Conservation (phyloP, 768 basidiomycete genomes). For the Phylloporus sp. region DNA sequence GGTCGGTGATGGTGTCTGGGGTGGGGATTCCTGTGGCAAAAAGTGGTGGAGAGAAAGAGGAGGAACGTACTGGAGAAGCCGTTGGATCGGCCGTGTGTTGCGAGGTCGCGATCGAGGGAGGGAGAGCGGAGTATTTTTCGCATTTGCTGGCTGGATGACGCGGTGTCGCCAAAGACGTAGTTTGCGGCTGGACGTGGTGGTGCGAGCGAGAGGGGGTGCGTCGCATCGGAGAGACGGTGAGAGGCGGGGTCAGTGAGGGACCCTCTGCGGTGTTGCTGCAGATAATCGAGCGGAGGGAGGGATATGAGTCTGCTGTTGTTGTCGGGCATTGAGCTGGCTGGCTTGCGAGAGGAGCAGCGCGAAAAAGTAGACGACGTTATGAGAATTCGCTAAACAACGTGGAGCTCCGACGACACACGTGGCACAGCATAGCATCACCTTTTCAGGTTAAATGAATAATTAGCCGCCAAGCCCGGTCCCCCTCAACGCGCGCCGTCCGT, state of each 20-base stretch:
- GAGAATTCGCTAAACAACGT: constrained; percentile 26
- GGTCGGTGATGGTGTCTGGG: constrained; percentile 15
- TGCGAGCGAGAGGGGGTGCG: constrained; percentile 18
- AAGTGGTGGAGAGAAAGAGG: constrained; percentile 10
- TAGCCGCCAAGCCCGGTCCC: constrained; percentile 18
- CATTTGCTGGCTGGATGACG: constrained; percentile 32
- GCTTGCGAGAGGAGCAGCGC: not conserved
- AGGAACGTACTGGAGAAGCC: constrained; percentile 21
- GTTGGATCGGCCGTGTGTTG: constrained; percentile 19
- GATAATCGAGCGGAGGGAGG: constrained; percentile 70
- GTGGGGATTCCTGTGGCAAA: constrained; percentile 27
- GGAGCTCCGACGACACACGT: constrained; percentile 29
- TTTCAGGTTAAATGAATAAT: constrained; percentile 19
- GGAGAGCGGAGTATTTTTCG: constrained; percentile 60
- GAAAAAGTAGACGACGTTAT: constrained; percentile 29
- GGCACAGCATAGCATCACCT: constrained; percentile 8
- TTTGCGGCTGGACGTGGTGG: constrained; percentile 60
- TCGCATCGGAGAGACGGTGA: constrained; percentile 20
- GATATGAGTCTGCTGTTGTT: constrained; percentile 41
- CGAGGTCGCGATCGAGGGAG: constrained; percentile 39
- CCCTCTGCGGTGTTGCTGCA: constrained; percentile 77
- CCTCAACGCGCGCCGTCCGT: constrained; percentile 34
- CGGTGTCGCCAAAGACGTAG: constrained; percentile 61
- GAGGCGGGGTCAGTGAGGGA: constrained; percentile 78
- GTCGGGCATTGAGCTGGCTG: constrained; percentile 15